A percentile compares a stretch with the other conserved stretches of the same genome.
Evolutionary conservation across 1,139 yeast genomes (phyloP).

Genomic region (Yamadazyma epiphylla): DNA sequence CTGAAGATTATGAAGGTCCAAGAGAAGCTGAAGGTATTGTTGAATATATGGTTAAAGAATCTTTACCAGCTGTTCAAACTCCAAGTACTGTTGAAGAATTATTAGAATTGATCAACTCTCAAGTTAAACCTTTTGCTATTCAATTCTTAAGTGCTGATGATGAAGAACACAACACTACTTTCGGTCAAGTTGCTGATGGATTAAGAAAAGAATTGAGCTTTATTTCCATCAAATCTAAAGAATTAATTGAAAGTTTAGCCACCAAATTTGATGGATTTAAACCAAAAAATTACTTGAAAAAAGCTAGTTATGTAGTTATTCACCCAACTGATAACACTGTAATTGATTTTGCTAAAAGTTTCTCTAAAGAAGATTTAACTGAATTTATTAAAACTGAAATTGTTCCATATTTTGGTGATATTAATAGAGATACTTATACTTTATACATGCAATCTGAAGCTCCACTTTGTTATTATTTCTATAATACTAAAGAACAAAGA

Average conservation of each 20-base stretch:
- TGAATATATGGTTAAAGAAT: constrained; percentile 75
- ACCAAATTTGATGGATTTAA: constrained; percentile 19
- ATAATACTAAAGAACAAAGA: constrained; percentile 66
- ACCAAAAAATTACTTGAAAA: constrained; percentile 17
- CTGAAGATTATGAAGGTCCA: constrained; percentile 74
- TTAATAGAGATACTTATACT: constrained; percentile 77
- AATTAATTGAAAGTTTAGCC: constrained; percentile 22
- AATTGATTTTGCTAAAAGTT: constrained; percentile 22
- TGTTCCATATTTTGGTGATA: constrained; percentile 88
- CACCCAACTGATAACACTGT: constrained; percentile 35
- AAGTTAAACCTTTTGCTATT: constrained; percentile 52
- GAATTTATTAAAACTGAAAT: constrained; percentile 65
- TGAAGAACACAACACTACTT: constrained; percentile 42
- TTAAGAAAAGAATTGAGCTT: constrained; percentile 64
- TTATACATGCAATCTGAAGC: constrained; percentile 65
- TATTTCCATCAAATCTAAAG: constrained; percentile 49
- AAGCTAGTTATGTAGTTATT: constrained; percentile 30
- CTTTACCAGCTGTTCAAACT: constrained; percentile 72
- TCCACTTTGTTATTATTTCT: constrained; percentile 89
- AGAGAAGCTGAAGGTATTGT: constrained; percentile 78
- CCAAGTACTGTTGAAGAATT: constrained; percentile 48
- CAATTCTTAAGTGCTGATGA: constrained; percentile 39
- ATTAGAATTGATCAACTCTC: constrained; percentile 43
- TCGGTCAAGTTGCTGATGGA: constrained; percentile 48
- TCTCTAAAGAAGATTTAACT: constrained; percentile 32